Evolutionary conservation across 2,329 filamentous ascomycete genomes (phyloP).

Genomic region (Ilyonectria sp.): DNA sequence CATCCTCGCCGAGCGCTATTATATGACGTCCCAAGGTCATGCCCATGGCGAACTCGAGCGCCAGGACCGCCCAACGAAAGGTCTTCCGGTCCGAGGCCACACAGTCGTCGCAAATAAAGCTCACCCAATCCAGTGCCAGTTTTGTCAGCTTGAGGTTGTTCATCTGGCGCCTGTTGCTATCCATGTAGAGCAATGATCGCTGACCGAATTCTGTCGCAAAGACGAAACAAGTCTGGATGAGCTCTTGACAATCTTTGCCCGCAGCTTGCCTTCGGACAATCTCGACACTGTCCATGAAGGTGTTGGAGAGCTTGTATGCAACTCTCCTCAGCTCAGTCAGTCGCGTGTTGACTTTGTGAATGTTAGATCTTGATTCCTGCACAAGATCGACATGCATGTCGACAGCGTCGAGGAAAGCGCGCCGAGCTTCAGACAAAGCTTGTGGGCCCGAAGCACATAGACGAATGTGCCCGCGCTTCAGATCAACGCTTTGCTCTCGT

Average conservation of each 20-base stretch:
- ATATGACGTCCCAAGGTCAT: conserved; percentile 97
- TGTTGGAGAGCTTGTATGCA: conserved; percentile 95
- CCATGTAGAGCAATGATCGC: conserved; percentile 94
- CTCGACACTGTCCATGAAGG: conserved; percentile 98
- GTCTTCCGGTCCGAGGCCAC: conserved; percentile 94
- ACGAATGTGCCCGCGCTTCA: conserved; percentile 88
- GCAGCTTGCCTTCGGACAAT: conserved; percentile 89
- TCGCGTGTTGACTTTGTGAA: conserved; percentile 91
- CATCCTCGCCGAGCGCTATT: conserved; percentile 88
- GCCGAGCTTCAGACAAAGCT: conserved; percentile 82
- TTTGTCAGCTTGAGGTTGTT: conserved; percentile 97
- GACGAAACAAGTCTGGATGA: conserved; percentile 97
- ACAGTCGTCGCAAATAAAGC: conserved; percentile 98
- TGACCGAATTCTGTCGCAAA: conserved; percentile 99
- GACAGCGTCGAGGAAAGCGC: conserved; percentile 82
- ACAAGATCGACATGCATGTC: conserved; percentile 90
- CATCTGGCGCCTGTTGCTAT: conserved; percentile 94
- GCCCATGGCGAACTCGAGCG: conserved; percentile 95
- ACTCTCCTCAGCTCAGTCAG: conserved; percentile 96
- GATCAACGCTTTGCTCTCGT: conserved; percentile 84
- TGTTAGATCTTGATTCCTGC: conserved; percentile 92
- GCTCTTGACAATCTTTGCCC: conserved; percentile 90
- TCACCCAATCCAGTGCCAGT: conserved; percentile 95
- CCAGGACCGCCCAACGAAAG: conserved; percentile 96
- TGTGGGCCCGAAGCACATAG: conserved; percentile 92